phyloP scores from a whole-genome alignment of 1,284 basidiomycete genomes.

The Peniophora sp. region DNA sequence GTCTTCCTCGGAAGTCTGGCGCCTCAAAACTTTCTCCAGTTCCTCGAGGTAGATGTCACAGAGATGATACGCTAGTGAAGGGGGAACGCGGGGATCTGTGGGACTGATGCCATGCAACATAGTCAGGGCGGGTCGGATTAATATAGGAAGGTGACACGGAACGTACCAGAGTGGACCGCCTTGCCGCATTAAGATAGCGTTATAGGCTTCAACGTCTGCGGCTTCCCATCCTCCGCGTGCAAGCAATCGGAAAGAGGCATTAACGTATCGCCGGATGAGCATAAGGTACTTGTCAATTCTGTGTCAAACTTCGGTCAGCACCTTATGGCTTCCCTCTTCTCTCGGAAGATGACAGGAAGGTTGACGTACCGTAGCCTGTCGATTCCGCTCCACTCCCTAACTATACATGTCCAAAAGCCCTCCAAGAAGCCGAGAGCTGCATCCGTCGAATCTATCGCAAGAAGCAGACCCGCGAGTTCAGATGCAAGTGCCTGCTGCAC shows the following conservation, averaged over 20 bases:
- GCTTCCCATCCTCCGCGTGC: conserved; percentile 65
- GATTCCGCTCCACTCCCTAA: conserved; percentile 88
- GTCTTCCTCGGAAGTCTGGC: conserved; percentile 14
- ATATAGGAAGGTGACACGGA: too few relatives aligned
- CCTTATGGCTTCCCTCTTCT: neutral
- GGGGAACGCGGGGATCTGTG: conserved; percentile 67
- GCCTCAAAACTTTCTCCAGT: conserved; percentile 73
- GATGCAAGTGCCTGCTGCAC: conserved; percentile 89
- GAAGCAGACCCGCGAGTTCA: conserved; percentile 76
- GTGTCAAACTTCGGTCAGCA: conserved; percentile 1
- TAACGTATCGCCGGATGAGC: conserved; percentile 84
- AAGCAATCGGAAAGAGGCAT: conserved; percentile 79
- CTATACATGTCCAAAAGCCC: conserved; percentile 87
- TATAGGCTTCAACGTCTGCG: conserved; percentile 50
- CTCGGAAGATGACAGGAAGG: conserved; percentile 1
- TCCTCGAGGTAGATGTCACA: conserved; percentile 90
- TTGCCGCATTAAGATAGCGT: conserved; percentile 50
- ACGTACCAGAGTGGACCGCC: conserved; percentile 77
- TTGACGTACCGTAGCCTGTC: conserved; percentile 73
- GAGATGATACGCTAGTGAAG: conserved; percentile 79
- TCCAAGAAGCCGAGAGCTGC: conserved; percentile 72
- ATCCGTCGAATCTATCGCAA: conserved; percentile 54
- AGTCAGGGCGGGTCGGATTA: neutral
- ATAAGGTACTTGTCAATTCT: conserved; percentile 98
- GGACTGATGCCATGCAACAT: conserved; percentile 42